A percentile compares a stretch with the other conserved stretches of the same genome.
These are phyloP conservation scores for Excoecaria agallocha DNA, from an alignment of 345 rosid genomes.

Conservation along the genomic window DNA sequence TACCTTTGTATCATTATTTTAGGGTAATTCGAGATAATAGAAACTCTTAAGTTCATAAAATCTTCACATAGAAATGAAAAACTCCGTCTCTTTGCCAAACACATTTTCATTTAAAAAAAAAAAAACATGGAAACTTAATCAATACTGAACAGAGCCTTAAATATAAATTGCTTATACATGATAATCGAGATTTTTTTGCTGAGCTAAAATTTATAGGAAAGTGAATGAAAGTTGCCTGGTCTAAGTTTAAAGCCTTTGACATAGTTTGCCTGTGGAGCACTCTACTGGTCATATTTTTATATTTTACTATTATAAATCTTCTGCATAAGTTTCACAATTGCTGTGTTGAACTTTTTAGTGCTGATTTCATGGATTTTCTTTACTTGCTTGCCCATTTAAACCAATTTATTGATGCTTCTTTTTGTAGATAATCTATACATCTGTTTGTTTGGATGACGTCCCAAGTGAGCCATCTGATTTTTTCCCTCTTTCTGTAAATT, in stretches of 20 bases:
- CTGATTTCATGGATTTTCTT: neutral
- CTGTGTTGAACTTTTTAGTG: neutral
- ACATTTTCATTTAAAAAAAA: too few relatives aligned
- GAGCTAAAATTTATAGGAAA: constrained; percentile 1
- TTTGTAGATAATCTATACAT: constrained; percentile 71
- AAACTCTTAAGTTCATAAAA: too few relatives aligned
- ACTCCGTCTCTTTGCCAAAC: too few relatives aligned
- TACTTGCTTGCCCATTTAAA: too few relatives aligned
- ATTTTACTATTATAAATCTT: neutral
- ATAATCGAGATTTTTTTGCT: neutral
- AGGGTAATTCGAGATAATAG: too few relatives aligned
- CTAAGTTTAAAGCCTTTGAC: neutral
- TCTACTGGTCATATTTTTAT: neutral
- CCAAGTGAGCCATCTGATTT: constrained; percentile 96
- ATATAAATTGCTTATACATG: neutral
- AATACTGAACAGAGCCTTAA: too few relatives aligned
- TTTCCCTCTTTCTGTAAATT: constrained; percentile 79
- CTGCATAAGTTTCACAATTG: neutral
- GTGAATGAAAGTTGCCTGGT: neutral
- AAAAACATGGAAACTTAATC: too few relatives aligned
- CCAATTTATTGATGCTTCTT: constrained; percentile 8
- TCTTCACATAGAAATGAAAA: too few relatives aligned
- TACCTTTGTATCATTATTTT: too few relatives aligned
- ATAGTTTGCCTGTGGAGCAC: neutral
- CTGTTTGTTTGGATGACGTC: constrained; percentile 82